Base-by-base conservation (phyloP, 768 basidiomycete genomes). In the Peribolospora baueri region DNA sequence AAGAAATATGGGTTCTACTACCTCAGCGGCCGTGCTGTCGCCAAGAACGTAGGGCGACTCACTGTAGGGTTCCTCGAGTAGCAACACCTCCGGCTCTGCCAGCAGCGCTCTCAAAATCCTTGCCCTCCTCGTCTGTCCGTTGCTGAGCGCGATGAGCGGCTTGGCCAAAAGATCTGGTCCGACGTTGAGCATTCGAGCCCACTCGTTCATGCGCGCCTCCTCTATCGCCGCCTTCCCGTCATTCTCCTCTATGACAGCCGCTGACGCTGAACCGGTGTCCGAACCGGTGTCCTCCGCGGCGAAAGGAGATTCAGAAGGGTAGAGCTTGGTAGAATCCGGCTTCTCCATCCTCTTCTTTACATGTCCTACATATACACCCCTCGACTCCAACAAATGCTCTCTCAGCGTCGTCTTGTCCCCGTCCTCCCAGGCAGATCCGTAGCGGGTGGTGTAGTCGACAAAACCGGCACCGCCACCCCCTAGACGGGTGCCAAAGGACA, bases 21-120 rank as follows among this genome's bases (percentile, higher is more conserved):
- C n/a, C n/a, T n/a, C n/a, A n/a, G n/a, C n/a, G n/a, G n/a, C n/a
- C n/a, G n/a, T n/a, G n/a, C n/a, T n/a, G n/a, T n/a, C n/a, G n/a
- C n/a, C n/a, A n/a, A n/a, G n/a, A n/a, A n/a, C n/a, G n/a, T n/a
- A n/a, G n/a, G 10, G 48, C 3, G 5, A 72, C 79, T 56, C 60
- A 86, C 85, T 85, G 43, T 87, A 70, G 0, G 88, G 90, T 65
- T 97, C 91, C 58, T 93, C 88, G n/a, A 95, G 71, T 5, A 97
- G 67, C 36, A 95, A 64, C 14, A 95, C 64, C 57, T 79, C 74
- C 0, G 87, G 85, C 48, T 74, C 72, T 13, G 67, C 70, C 41
- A 95, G 64, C 7, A 95, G 66, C 0, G 83, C 82, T 59, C 79
- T 76, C 7, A 83, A 72, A 50, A 98, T 82, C 48, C 88, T 71